Conservation (phyloP, 257 asterid genomes). For the Solanum paucissectum region DNA sequence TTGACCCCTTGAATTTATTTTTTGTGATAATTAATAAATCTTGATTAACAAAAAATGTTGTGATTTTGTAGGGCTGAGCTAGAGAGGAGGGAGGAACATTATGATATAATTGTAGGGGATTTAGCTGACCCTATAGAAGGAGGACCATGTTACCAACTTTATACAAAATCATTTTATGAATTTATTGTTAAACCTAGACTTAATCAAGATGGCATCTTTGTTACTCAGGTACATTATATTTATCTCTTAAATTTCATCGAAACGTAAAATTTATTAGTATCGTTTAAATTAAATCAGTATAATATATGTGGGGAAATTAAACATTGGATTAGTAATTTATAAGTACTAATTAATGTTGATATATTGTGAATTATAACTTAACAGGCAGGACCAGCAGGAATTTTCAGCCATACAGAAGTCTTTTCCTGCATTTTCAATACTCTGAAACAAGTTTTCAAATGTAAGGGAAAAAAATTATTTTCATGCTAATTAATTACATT, state of each 20-base stretch:
- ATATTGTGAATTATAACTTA: background rate
- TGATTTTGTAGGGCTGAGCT: slow-evolving; percentile 62
- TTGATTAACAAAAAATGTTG: background rate
- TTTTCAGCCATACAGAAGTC: slow-evolving; percentile 87
- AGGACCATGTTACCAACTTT: slow-evolving; percentile 89
- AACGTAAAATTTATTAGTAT: background rate
- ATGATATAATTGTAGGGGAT: slow-evolving; percentile 89
- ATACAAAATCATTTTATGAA: slow-evolving; percentile 87
- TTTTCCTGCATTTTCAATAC: slow-evolving; percentile 90
- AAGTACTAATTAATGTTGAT: background rate
- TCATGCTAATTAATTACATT: background rate
- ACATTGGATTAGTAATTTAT: background rate
- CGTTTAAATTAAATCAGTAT: background rate
- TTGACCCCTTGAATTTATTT: background rate
- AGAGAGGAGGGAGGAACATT: slow-evolving; percentile 54
- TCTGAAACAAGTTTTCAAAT: slow-evolving; percentile 77
- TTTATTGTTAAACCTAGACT: slow-evolving; percentile 58
- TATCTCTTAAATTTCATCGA: background rate
- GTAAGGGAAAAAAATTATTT: slow-evolving; percentile 22
- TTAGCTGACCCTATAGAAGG: slow-evolving; percentile 97
- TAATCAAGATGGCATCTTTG: slow-evolving; percentile 59
- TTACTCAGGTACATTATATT: slow-evolving; percentile 58
- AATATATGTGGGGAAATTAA: background rate
- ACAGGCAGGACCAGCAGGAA: slow-evolving; percentile 97
- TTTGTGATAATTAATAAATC: background rate